phyloP scores from a whole-genome alignment of 495 filamentous ascomycete species.

The Bryoglossum gracile region DNA sequence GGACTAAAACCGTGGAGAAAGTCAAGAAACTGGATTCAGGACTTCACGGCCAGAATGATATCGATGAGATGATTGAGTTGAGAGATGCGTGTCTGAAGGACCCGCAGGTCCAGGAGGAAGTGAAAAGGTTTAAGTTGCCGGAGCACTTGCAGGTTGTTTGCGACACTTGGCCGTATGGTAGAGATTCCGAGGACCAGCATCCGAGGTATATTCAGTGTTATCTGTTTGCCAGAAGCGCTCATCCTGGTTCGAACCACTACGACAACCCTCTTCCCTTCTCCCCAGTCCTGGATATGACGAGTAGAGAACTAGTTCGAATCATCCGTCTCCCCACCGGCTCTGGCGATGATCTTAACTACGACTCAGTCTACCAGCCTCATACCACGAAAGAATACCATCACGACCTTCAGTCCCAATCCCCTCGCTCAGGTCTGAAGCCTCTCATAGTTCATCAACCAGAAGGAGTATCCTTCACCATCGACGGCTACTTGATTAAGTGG shows the following conservation, averaged over 20 bases:
- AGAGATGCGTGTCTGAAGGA: conserved; percentile 15
- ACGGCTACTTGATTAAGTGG: conserved; percentile 49
- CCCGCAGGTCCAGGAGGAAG: conserved; percentile 8
- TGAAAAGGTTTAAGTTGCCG: conserved; percentile 17
- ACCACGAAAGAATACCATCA: conserved; percentile 18
- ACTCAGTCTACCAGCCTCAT: conserved; percentile 9
- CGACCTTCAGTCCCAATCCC: conserved; percentile 8
- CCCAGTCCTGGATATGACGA: conserved; percentile 15
- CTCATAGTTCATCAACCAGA: conserved; percentile 46
- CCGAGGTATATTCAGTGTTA: conserved; percentile 22
- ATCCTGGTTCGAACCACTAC: conserved; percentile 21
- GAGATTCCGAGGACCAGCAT: conserved; percentile 14
- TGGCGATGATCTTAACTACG: conserved; percentile 5
- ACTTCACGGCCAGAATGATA: conserved; percentile 17
- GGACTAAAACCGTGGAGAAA: conserved; percentile 2
- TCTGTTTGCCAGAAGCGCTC: conserved; percentile 10
- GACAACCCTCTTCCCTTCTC: conserved; percentile 18
- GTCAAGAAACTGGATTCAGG: conserved; percentile 11
- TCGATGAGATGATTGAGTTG: conserved; percentile 17
- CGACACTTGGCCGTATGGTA: conserved; percentile 21
- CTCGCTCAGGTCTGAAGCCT: conserved; percentile 25
- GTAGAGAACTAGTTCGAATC: conserved; percentile 13
- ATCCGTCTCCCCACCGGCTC: conserved; percentile 17
- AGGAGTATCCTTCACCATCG: conserved; percentile 42
- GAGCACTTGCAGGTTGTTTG: conserved; percentile 14